Conservation (phyloP, 2,329 filamentous ascomycete species). For the Exserohilum turcica region DNA sequence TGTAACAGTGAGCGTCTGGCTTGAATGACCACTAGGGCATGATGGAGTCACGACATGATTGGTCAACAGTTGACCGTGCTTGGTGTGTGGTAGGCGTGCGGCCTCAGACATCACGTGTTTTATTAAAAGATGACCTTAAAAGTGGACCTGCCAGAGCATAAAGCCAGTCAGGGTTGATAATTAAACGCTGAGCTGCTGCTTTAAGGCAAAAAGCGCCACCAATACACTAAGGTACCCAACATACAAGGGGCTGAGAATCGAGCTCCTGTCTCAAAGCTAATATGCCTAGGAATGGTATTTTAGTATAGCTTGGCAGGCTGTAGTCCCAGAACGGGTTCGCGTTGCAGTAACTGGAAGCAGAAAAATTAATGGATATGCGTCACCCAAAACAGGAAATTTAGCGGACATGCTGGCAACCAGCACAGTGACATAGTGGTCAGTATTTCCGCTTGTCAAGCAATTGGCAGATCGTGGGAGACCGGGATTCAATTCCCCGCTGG, state of each 20-base stretch:
- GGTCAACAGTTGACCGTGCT: background rate
- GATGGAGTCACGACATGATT: background rate
- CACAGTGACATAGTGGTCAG: no score
- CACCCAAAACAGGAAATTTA: no score
- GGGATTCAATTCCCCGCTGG: no score
- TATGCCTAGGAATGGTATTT: no score
- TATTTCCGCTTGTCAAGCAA: no score
- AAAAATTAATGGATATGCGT: no score
- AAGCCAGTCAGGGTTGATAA: background rate
- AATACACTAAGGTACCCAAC: background rate
- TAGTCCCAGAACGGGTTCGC: no score
- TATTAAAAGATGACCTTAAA: background rate
- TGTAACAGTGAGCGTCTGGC: background rate
- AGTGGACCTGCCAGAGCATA: background rate
- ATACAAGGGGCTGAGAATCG: background rate
- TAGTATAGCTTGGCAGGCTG: no score
- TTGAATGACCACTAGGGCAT: background rate
- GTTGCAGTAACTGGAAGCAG: no score
- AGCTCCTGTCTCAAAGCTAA: background rate
- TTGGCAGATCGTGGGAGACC: no score
- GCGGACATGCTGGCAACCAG: no score
- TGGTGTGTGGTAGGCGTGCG: background rate
- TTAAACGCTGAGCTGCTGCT: background rate
- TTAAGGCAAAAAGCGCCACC: background rate
- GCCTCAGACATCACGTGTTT: background rate